Evolutionary conservation across 768 basidiomycete species (phyloP).

Genomic region (Pulveroboletus frians): DNA sequence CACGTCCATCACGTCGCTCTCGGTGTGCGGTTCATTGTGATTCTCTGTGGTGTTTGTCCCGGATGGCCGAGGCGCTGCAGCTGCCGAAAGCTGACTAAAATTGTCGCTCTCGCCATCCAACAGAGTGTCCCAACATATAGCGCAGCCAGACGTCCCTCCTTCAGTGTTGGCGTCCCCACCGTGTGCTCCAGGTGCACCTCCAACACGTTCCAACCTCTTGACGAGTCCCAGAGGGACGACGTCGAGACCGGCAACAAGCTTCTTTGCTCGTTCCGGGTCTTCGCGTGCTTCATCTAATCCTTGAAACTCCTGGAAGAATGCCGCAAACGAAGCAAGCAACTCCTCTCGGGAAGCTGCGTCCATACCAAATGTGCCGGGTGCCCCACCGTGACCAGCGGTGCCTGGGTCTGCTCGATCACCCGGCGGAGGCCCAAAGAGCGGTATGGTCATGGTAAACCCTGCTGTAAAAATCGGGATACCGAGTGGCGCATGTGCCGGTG

Average conservation of each 20-base stretch:
- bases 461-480: constrained; percentile 23
- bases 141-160: constrained; percentile 44
- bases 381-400: constrained; percentile 1
- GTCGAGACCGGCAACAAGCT: constrained; percentile 58
- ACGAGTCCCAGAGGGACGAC: constrained; percentile 64
- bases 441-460: constrained; percentile 35
- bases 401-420: constrained; percentile 9
- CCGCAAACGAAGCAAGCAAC: constrained; percentile 22
- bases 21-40: constrained; percentile 4
- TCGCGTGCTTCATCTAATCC: constrained; percentile 40
- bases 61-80: constrained; percentile 1
- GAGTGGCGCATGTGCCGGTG: constrained; percentile 13
- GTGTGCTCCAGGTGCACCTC: constrained; percentile 34
- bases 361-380: constrained; percentile 10
- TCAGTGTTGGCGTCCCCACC: constrained; percentile 32
- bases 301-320: constrained; percentile 27
- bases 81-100: constrained; percentile 14
- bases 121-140: constrained; percentile 72
- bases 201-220: constrained; percentile 52
- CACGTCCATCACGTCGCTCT: constrained; percentile 16
- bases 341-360: constrained; percentile 21
- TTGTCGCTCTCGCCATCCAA: constrained; percentile 43
- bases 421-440: constrained; percentile 23
- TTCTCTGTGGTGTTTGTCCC: not conserved
- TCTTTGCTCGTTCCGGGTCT: constrained; percentile 63